A percentile compares a stretch with the other conserved stretches of the same genome.
Evolutionary conservation across 1,284 basidiomycete species (phyloP).

Genomic region (Earliella scabrosa): DNA sequence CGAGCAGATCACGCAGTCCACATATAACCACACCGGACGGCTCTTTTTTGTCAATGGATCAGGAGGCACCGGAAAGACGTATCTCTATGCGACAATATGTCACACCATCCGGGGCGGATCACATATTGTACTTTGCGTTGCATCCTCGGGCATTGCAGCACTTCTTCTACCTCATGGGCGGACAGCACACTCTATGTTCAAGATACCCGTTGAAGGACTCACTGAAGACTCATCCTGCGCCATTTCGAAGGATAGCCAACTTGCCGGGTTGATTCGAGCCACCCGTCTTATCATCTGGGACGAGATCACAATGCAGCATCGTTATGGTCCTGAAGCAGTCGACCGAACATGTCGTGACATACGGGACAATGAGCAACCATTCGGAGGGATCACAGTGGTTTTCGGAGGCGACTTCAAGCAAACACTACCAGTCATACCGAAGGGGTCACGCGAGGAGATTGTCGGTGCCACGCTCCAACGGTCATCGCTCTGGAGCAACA

Average conservation of each 20-base stretch:
- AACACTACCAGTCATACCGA: slow-evolving; percentile 42
- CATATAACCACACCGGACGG: slow-evolving; percentile 28
- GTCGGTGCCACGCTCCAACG: slow-evolving; percentile 37
- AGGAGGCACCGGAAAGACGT: slow-evolving; percentile 57
- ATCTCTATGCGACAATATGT: slow-evolving; percentile 45
- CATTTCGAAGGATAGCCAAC: slow-evolving; percentile 32
- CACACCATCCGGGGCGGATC: slow-evolving; percentile 32
- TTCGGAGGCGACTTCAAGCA: too few species aligned
- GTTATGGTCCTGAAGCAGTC: slow-evolving; percentile 36
- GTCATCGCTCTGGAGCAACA: slow-evolving; percentile 40
- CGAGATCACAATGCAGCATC: slow-evolving; percentile 41
- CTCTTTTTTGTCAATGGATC: slow-evolving; percentile 50
- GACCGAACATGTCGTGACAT: slow-evolving; percentile 40
- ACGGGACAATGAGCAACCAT: slow-evolving; percentile 31
- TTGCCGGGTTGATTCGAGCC: slow-evolving; percentile 31
- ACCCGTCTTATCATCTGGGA: slow-evolving; percentile 42
- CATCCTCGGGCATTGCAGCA: slow-evolving; percentile 51
- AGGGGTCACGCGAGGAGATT: slow-evolving; percentile 40
- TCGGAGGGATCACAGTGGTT: slow-evolving; percentile 46
- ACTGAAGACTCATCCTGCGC: slow-evolving; percentile 26
- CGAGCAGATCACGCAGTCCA: slow-evolving; percentile 37
- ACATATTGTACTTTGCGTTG: slow-evolving; percentile 45
- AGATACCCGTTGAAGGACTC: slow-evolving; percentile 23
- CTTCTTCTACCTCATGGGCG: slow-evolving; percentile 44
- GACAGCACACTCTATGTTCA: slow-evolving; percentile 49